phyloP scores from a whole-genome alignment of 2,329 filamentous ascomycete genomes.

The Fusarium anguioides region DNA sequence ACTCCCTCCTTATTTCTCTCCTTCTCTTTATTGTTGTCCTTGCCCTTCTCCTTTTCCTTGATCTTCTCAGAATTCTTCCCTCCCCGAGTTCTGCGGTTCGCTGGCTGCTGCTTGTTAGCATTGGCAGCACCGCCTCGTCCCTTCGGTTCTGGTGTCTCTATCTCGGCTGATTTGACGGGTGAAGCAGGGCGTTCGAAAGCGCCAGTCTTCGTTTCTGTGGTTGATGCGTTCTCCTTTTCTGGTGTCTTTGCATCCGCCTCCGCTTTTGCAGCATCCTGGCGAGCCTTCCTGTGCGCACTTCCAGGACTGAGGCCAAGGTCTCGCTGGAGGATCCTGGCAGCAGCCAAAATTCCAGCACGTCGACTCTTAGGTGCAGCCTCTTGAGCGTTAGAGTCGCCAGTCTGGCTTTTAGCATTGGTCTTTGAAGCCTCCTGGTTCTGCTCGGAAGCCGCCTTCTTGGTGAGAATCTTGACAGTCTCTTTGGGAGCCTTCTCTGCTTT shows the following conservation, averaged over 20 bases:
- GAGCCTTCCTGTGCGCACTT: conserved; percentile 69
- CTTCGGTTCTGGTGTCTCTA: conserved; percentile 36
- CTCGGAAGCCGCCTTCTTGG: conserved; percentile 66
- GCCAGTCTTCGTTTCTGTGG: conserved; percentile 12
- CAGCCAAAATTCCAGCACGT: conserved; percentile 70
- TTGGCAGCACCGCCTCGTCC: conserved; percentile 33
- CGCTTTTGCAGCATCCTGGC: conserved; percentile 68
- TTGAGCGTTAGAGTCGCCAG: conserved; percentile 43
- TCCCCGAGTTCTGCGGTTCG: conserved; percentile 50
- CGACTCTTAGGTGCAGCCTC: conserved; percentile 63
- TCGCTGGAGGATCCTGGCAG: conserved; percentile 72
- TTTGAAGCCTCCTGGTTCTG: conserved; percentile 60
- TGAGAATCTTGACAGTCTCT: conserved; percentile 72
- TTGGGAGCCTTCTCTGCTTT: conserved; percentile 64
- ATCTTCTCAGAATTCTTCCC: conserved; percentile 54
- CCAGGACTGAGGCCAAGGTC: conserved; percentile 73
- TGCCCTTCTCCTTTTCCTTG: conserved; percentile 55
- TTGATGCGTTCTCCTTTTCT: conserved; percentile 47
- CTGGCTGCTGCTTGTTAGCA: conserved; percentile 44
- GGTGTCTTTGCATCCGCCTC: conserved; percentile 60
- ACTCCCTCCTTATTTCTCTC: conserved; percentile 41
- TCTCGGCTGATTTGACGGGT: conserved; percentile 33
- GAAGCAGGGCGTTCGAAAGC: conserved; percentile 39
- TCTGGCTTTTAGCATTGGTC: conserved; percentile 52
- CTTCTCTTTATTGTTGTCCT: conserved; percentile 43